Percentiles rank a stretch among this genome's conserved stretches.
Evolutionary conservation across 805 yeast genomes (phyloP).

Genomic region (Candida ipomoeae): DNA sequence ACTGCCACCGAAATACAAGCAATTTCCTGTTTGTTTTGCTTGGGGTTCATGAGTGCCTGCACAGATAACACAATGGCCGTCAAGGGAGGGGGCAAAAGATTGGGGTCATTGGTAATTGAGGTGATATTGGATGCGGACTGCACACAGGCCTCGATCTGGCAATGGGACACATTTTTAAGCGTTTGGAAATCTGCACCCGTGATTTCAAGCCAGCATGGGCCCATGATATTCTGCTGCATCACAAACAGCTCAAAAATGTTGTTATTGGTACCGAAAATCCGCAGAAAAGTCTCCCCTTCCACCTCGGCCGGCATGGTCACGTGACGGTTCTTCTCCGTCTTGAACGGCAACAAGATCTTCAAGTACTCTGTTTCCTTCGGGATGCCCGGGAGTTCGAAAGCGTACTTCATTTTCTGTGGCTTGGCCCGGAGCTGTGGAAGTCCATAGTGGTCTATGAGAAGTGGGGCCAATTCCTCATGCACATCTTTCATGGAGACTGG

Average conservation of each 20-base stretch:
- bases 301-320: conserved; percentile 55
- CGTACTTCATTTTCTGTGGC: conserved; percentile 72
- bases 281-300: conserved; percentile 71
- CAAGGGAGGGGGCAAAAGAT: conserved; percentile 56
- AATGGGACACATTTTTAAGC: conserved; percentile 67
- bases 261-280: conserved; percentile 75
- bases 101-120: conserved; percentile 41
- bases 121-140: conserved; percentile 44
- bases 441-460: conserved; percentile 60
- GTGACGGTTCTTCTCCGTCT: conserved; percentile 52
- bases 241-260: conserved; percentile 83
- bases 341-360: conserved; percentile 70
- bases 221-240: conserved; percentile 80
- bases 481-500: conserved; percentile 58
- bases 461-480: conserved; percentile 68
- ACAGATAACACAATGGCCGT: conserved; percentile 72
- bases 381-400: conserved; percentile 78
- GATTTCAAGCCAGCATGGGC: conserved; percentile 94
- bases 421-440: conserved; percentile 61
- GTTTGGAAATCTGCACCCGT: conserved; percentile 56
- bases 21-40: conserved; percentile 76
- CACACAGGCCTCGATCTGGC: conserved; percentile 70
- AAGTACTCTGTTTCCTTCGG: conserved; percentile 80
- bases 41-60: conserved; percentile 74
- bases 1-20: conserved; percentile 78